Percentiles rank a stretch among this genome's conserved stretches.
These are phyloP conservation scores for Trichophyton equinum DNA, from an alignment of 2,329 filamentous ascomycete genomes.

Conservation along the genomic window DNA sequence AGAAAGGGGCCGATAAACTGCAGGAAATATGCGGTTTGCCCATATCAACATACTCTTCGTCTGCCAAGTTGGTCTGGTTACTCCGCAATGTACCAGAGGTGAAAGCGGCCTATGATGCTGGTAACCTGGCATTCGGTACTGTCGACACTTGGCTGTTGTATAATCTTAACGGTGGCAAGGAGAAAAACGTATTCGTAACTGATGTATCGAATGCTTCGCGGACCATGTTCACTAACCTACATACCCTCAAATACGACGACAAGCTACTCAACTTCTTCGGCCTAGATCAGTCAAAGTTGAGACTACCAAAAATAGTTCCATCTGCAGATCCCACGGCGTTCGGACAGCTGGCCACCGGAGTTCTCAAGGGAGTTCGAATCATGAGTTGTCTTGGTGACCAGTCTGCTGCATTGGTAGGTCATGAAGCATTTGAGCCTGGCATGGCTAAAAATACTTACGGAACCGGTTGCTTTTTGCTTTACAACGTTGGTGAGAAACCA, in stretches of 20 bases:
- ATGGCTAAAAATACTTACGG: slow-evolving; percentile 86
- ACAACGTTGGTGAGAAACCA: slow-evolving; percentile 74
- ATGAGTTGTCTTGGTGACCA: slow-evolving; percentile 81
- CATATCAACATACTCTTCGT: slow-evolving; percentile 77
- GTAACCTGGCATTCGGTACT: slow-evolving; percentile 69
- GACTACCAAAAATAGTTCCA: slow-evolving; percentile 69
- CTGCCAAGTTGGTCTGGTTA: slow-evolving; percentile 74
- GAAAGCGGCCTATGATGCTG: slow-evolving; percentile 60
- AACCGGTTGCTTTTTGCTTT: slow-evolving; percentile 78
- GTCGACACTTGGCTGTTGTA: slow-evolving; percentile 83
- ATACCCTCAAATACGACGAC: slow-evolving; percentile 67
- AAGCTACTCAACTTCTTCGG: slow-evolving; percentile 66
- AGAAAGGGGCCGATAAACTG: slow-evolving; percentile 55
- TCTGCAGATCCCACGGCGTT: slow-evolving; percentile 65
- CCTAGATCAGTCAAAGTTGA: slow-evolving; percentile 56
- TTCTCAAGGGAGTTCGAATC: slow-evolving; percentile 58
- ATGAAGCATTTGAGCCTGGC: slow-evolving; percentile 70
- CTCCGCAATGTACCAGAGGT: slow-evolving; percentile 59
- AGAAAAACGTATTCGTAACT: slow-evolving; percentile 59
- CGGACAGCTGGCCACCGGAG: slow-evolving; percentile 52
- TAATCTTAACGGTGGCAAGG: slow-evolving; percentile 57
- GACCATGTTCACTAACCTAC: slow-evolving; percentile 90
- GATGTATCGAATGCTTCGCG: slow-evolving; percentile 79
- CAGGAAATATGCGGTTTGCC: slow-evolving; percentile 65
- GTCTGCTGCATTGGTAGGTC: slow-evolving; percentile 72